Base-by-base conservation (phyloP, 2,329 filamentous ascomycete species). In the Hyphodiscus sp. region DNA sequence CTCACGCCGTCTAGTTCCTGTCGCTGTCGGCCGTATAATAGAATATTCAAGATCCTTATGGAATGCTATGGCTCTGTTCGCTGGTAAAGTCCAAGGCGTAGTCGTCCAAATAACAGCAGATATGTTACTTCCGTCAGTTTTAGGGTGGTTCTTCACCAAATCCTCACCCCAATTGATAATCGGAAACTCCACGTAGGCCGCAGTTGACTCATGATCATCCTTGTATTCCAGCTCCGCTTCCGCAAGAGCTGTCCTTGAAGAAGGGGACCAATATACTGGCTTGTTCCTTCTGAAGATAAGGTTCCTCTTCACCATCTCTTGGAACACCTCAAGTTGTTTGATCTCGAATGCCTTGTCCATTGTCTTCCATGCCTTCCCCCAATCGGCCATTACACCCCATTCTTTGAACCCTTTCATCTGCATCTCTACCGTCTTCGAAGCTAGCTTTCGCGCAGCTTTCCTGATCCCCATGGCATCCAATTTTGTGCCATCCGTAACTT, bases 91-190 rank as follows among this genome's bases (percentile, higher is more conserved):
- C 94, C 94, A 99, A 0, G 94, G 94, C 0, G 94, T 99, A 0
- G 94, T 99, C 1, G 94, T 99, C 94, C 94, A 99, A 49, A 97
- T 89, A n/a, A 94, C 79, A n/a, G 87, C 89, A 67, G 79, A 86
- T 11, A 96, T 66, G 5, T 75, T 53, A 13, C 76, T 76, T 26
- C 23, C 23, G 23, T 8, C 8, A 8, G 23, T 26, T 8, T 26
- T 8, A 26, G 23, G 23, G 23, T 26, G 23, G 2, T 71, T 60
- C 2, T 64, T 57, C 33, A 66, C 64, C 49, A 74, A 65, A 20
- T 73, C 70, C 8, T 71, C 63, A 46, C 65, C 64, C 20, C 85
- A 61, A 20, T 70, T 63, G 0, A 69, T 69, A 26, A 96, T 75
- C 0, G 85, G 87, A 64, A 95, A 95, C 55, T 82, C 85, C 45